Evolutionary conservation across 73 alveolate species (phyloP), one percentile per base, ranked within the genome.

Genomic region (Breviolum minutum): DNA sequence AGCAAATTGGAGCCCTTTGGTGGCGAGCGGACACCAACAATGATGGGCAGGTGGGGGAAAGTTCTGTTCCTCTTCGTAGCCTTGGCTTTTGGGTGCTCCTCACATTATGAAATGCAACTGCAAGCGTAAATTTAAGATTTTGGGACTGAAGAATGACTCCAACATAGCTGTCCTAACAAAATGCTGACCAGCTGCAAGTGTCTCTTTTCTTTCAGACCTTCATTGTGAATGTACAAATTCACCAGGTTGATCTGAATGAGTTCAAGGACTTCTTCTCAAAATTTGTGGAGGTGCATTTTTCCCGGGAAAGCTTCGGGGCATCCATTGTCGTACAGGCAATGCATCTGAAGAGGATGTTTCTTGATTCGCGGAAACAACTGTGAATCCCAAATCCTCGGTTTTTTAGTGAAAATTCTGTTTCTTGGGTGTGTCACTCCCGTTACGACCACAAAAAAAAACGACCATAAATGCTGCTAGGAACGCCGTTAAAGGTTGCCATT

Each of bases 1-100:
- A 76, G 87, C 97, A 90, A 63, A 90, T 90, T 26, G 97, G 97
- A 40, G 87, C 88, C 69, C 76, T 90, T 14, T 90, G 97, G 97
- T 90, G 97, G 97, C 83, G 97, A 7, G 97, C 97, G 10, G 97
- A 90, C 87, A 90, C 97, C 87, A 90, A 90, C 77, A 77, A 62
- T 48, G 97, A 90, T 63, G 97, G 97, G 22, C 97, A 90, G 76
- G 97, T 24, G 30, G 54, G 71, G 69, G 11, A 30, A 77, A 60
- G n/a, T 19, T 16, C n/a, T 26, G 24, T 73, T 26, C 24, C 24
- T 8, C 27, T 0, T 29, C 11, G 10, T 26, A 3, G 82, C 82
- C 82, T 71, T 71, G 82, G 32, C 24, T 26, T 71, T 26, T 71
- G 82, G 8, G 82, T 71, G 32, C 27, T 26, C 27, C 32, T 71